Evolutionary conservation across 371 early-diverging fungal genomes (phyloP).

Genomic region (Saksenaea oblongispora): DNA sequence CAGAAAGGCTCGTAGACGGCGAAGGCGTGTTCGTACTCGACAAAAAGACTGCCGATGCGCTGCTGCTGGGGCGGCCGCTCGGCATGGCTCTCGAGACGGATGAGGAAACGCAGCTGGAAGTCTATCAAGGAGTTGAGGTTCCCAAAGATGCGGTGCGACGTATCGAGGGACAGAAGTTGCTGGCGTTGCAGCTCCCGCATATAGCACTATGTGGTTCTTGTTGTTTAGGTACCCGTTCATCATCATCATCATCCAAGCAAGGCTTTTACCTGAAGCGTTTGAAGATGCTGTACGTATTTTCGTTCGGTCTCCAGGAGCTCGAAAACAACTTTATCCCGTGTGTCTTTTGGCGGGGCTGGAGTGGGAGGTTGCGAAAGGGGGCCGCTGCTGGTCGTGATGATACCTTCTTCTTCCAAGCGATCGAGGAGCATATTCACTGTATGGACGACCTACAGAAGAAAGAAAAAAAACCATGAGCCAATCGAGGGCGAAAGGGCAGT

Average conservation of each 20-base stretch:
- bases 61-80: constrained; percentile 71
- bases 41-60: constrained; percentile 81
- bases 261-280: not conserved
- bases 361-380: constrained; percentile 5
- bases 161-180: constrained; percentile 69
- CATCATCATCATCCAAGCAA: too few species aligned
- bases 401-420: not conserved
- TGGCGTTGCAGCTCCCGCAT: constrained; percentile 45
- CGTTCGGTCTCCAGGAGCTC: constrained; percentile 33
- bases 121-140: constrained; percentile 92
- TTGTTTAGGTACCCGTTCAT: too few species aligned
- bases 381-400: not conserved
- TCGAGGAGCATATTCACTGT: constrained; percentile 7
- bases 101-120: constrained; percentile 92
- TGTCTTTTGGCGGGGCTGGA: constrained; percentile 62
- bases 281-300: constrained; percentile 19
- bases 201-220: constrained; percentile 10
- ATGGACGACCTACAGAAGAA: constrained; percentile 7
- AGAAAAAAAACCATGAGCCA: too few species aligned
- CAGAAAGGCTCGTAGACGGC: constrained; percentile 92
- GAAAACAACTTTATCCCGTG: constrained; percentile 81
- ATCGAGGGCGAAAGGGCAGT: too few species aligned
- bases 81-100: constrained; percentile 84
- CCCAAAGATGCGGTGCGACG: constrained; percentile 80
- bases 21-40: constrained; percentile 83